These are phyloP conservation scores for Isoetes taiwanensis DNA, from an alignment of 75 land plant species.

Conservation along the genomic window DNA sequence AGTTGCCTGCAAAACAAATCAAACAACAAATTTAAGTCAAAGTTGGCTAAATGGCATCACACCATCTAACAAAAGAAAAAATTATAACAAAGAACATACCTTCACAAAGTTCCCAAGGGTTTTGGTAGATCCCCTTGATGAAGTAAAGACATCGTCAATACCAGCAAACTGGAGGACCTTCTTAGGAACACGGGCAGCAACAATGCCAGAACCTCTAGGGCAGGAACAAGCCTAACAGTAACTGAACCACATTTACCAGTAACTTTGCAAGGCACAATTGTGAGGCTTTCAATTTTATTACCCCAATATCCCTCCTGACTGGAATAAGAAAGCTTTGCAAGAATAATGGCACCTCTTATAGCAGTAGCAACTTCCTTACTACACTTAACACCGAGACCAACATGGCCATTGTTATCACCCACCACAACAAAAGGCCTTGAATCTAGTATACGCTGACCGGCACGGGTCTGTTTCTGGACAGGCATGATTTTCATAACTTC, in stretches of 20 bases:
- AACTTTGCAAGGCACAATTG: slow-evolving; percentile 1
- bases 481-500: slow-evolving; percentile 7
- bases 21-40: too few species aligned
- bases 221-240: background rate
- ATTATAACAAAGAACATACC: background rate
- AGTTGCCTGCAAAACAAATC: slow-evolving; percentile 6
- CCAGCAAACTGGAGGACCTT: slow-evolving; percentile 9
- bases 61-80: too few species aligned
- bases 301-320: background rate
- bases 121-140: background rate
- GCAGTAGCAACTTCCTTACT: slow-evolving; percentile 7
- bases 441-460: background rate
- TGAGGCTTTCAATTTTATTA: background rate
- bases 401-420: slow-evolving; percentile 10
- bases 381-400: slow-evolving; percentile 7
- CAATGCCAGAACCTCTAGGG: background rate
- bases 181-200: slow-evolving; percentile 7
- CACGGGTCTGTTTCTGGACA: slow-evolving; percentile 4
- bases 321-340: background rate
- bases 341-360: slow-evolving; percentile 2
- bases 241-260: slow-evolving; percentile 8
- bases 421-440: slow-evolving; percentile 2
- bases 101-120: slow-evolving; percentile 6
- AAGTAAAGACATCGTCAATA: slow-evolving; percentile 5
- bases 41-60: background rate